Evolutionary conservation across 371 early-diverging fungal genomes (phyloP).

Genomic region (Apophysomyces elegans): DNA sequence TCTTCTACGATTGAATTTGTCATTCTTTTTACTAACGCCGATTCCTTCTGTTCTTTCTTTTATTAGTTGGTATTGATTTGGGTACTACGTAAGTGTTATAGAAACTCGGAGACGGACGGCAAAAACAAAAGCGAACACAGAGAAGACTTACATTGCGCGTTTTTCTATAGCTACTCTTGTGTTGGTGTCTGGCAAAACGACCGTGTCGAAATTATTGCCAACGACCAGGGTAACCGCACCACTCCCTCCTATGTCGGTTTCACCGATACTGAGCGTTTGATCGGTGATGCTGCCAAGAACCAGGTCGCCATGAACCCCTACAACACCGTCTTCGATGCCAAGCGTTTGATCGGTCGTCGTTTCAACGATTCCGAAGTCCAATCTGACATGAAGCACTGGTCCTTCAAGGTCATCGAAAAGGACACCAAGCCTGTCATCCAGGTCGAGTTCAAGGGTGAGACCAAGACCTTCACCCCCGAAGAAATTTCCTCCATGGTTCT

Average conservation of each 20-base stretch:
- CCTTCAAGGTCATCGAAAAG: constrained; percentile 87
- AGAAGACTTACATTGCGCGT: constrained; percentile 2
- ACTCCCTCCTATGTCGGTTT: constrained; percentile 97
- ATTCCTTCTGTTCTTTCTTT: neutral
- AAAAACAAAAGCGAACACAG: neutral
- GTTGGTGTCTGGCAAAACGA: constrained; percentile 98
- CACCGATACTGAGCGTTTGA: constrained; percentile 90
- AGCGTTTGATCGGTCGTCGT: constrained; percentile 97
- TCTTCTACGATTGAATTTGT: neutral
- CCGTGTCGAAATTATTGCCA: constrained; percentile 96
- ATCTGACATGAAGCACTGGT: constrained; percentile 94
- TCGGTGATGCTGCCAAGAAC: constrained; percentile 96
- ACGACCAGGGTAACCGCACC: constrained; percentile 97
- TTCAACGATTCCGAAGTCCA: constrained; percentile 88
- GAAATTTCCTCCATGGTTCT: constrained; percentile 94
- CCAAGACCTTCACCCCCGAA: constrained; percentile 90
- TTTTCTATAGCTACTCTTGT: constrained; percentile 96
- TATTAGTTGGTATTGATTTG: constrained; percentile 89
- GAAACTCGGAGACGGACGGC: neutral
- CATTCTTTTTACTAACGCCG: neutral
- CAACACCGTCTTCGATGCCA: constrained; percentile 96
- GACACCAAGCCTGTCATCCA: constrained; percentile 85
- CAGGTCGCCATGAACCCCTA: constrained; percentile 86
- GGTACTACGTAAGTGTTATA: constrained; percentile 99
- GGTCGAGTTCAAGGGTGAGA: constrained; percentile 87